Base-by-base conservation (phyloP, 2,329 filamentous ascomycete genomes). In the Eurotiales sp. region DNA sequence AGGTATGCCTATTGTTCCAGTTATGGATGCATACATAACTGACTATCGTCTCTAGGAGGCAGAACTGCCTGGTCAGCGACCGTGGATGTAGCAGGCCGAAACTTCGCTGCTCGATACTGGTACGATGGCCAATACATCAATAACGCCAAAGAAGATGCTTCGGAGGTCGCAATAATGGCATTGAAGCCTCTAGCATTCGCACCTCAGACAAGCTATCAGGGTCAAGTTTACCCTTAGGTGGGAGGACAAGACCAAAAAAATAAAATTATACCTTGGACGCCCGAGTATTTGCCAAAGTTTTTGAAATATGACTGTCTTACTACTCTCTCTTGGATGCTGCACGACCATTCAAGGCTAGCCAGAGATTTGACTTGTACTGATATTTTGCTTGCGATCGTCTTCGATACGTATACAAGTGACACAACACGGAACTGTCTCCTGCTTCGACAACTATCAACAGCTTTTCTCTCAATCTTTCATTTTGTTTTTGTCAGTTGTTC, bases 141-240 rank as follows among this genome's bases (percentile, higher is more conserved):
- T 76, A 95, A 95, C 64, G 90, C 90, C 53, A 86, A 83, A 71
- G 90, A 96, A 70, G 90, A 96, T 67, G 90, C 89, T n/a, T 90
- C 90, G 58, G 89, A 96, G 71, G 80, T 87, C 55, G 90, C 90
- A 10, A 58, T 71, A 40, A 70, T 61, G 30, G 30, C 55, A 17
- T 55, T 75, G 52, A 64, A 64, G 53, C 52, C 66, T 47, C 59
- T 64, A 46, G 4, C 25, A 22, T 53, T 56, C 19, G 56, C 55
- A 23, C 48, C 58, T 41, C 47, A 36, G 47, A 60, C 64, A 32
- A 48, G 58, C 36, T 64, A 57, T 50, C 55, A 55, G 17, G 62
- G 64, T 8, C 61, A 64, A 34, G 44, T 65, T 22, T 61, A 40
- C 27, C 43, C 58, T 3, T 57, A 63, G 49, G 51, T 15, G 15